Evolutionary conservation across 345 rosid species (phyloP).

Genomic region (Theobroma cacao): DNA sequence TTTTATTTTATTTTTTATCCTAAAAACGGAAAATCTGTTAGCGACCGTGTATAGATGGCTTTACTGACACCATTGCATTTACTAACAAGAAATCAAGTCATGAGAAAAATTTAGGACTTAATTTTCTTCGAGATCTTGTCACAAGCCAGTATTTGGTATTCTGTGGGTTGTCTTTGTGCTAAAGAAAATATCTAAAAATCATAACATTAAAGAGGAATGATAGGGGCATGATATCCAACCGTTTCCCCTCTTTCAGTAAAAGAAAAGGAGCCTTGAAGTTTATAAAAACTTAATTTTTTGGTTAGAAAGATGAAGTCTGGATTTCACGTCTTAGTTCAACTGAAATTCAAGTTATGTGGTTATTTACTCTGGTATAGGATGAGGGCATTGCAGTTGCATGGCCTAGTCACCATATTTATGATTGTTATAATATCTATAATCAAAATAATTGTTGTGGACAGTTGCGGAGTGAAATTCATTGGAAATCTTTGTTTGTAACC

Average conservation of each 20-base stretch:
- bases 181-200: background rate
- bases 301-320: background rate
- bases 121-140: background rate
- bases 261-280: background rate
- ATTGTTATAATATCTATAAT: background rate
- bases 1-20: background rate
- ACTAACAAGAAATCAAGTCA: background rate
- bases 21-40: background rate
- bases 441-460: background rate
- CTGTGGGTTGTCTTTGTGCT: background rate
- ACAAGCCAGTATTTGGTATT: background rate
- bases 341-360: background rate
- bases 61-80: background rate
- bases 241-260: background rate
- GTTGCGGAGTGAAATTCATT: background rate
- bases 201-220: background rate
- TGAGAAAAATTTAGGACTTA: background rate
- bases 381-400: background rate
- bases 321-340: background rate
- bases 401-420: background rate
- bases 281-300: background rate
- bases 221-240: background rate
- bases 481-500: background rate
- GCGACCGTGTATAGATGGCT: background rate
- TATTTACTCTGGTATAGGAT: background rate